Percentiles rank a stretch among this genome's conserved stretches.
phyloP scores from a whole-genome alignment of 441 rosid genomes.

The Lagerstroemia fauriei region DNA sequence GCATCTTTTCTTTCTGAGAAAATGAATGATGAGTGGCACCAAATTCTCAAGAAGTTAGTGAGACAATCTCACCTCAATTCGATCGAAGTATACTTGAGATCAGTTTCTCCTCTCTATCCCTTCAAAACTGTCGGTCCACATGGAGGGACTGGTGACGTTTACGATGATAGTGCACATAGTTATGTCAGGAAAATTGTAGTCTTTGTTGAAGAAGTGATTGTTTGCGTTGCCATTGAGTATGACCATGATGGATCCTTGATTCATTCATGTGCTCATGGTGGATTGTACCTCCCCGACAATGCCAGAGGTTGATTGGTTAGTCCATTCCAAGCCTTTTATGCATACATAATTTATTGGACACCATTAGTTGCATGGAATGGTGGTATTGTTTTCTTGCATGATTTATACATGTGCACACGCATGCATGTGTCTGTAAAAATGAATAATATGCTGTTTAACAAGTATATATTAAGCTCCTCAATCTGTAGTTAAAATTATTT shows the following conservation, averaged over 20 bases:
- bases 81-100: conserved; percentile 2
- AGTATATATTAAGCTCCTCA: too few relatives aligned
- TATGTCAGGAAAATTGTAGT: background rate
- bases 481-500: too few relatives aligned
- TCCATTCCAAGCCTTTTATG: background rate
- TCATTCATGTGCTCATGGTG: background rate
- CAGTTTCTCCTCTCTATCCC: background rate
- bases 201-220: background rate
- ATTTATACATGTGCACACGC: too few relatives aligned
- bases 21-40: background rate
- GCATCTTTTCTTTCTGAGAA: background rate
- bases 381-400: too few relatives aligned
- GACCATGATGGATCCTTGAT: background rate
- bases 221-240: background rate
- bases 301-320: background rate
- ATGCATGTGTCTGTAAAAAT: too few relatives aligned
- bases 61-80: background rate
- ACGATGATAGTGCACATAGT: background rate
- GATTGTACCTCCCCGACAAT: background rate
- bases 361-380: too few relatives aligned
- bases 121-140: background rate
- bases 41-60: background rate
- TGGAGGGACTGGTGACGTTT: background rate
- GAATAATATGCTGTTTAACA: too few relatives aligned
- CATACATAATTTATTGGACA: background rate